These are phyloP conservation scores for Nothomitra cinnamomea DNA, from an alignment of 2,329 filamentous ascomycete species.

Conservation along the genomic window DNA sequence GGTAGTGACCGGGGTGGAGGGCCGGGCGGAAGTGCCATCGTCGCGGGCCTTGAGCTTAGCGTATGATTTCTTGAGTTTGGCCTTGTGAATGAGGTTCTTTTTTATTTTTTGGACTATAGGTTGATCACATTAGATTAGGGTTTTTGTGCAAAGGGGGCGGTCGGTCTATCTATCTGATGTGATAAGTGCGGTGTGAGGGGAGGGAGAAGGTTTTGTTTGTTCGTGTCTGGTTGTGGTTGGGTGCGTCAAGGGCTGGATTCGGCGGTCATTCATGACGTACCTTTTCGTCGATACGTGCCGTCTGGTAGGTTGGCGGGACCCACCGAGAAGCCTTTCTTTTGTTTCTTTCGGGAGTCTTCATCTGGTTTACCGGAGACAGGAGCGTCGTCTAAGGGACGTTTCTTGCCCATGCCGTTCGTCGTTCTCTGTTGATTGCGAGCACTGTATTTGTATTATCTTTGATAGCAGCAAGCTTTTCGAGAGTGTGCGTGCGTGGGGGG, in stretches of 20 bases:
- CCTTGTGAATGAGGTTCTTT: slow-evolving; percentile 71
- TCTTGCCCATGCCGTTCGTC: slow-evolving; percentile 34
- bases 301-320: slow-evolving; percentile 85
- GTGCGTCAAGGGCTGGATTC: not conserved
- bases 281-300: slow-evolving; percentile 71
- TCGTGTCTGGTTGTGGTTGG: slow-evolving; percentile 3
- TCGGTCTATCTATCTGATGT: not conserved
- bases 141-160: not conserved
- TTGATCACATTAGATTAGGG: too few relatives aligned
- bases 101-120: slow-evolving; percentile 87
- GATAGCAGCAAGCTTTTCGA: too few relatives aligned
- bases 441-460: too few relatives aligned
- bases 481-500: too few relatives aligned
- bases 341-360: slow-evolving; percentile 23
- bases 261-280: slow-evolving; percentile 20
- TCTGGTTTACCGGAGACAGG: slow-evolving; percentile 11
- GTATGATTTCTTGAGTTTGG: slow-evolving; percentile 85
- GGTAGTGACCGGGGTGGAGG: slow-evolving; percentile 16
- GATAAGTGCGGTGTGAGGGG: not conserved
- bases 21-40: slow-evolving; percentile 11
- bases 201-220: not conserved
- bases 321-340: slow-evolving; percentile 62
- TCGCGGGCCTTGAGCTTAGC: slow-evolving; percentile 60
- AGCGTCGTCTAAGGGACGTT: slow-evolving; percentile 36
- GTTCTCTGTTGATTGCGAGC: too few relatives aligned